phyloP scores from a whole-genome alignment of 148 eudicot genomes.

The Suaeda aralocaspica region DNA sequence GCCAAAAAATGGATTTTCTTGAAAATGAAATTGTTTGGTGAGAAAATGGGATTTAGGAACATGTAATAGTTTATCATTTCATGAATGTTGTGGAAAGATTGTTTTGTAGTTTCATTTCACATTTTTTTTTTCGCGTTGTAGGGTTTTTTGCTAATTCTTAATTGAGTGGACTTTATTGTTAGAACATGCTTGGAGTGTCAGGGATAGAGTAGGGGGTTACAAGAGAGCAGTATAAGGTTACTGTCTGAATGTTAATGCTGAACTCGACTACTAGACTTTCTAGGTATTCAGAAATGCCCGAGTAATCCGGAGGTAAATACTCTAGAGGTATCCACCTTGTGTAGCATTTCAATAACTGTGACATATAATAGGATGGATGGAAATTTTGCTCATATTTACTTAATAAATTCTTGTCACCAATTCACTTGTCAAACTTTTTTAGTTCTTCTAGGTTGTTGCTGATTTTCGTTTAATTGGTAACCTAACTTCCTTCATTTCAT shows the following conservation, averaged over 20 bases:
- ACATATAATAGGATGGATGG: background rate
- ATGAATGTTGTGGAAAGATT: background rate
- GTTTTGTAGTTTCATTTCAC: background rate
- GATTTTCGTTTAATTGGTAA: background rate
- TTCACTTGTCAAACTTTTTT: background rate
- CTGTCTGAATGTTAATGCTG: background rate
- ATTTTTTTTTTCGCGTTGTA: no score
- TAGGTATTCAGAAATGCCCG: background rate
- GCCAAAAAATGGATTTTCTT: background rate
- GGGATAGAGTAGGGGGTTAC: background rate
- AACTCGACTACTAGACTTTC: background rate
- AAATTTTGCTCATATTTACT: no score
- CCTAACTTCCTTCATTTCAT: constrained; percentile 22
- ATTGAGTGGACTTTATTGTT: background rate
- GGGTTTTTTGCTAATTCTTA: background rate
- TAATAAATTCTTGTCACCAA: background rate
- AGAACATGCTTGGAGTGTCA: background rate
- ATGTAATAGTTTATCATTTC: background rate
- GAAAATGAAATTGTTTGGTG: background rate
- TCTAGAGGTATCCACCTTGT: background rate
- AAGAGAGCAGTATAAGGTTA: background rate
- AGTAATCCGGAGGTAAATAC: background rate
- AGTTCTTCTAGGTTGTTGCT: constrained; percentile 8
- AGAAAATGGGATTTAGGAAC: background rate
- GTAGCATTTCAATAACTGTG: background rate